A percentile compares a stretch with the other conserved stretches of the same genome.
Evolutionary conservation across 495 filamentous ascomycete genomes (phyloP).

Genomic region (Achaetomiella virescens): DNA sequence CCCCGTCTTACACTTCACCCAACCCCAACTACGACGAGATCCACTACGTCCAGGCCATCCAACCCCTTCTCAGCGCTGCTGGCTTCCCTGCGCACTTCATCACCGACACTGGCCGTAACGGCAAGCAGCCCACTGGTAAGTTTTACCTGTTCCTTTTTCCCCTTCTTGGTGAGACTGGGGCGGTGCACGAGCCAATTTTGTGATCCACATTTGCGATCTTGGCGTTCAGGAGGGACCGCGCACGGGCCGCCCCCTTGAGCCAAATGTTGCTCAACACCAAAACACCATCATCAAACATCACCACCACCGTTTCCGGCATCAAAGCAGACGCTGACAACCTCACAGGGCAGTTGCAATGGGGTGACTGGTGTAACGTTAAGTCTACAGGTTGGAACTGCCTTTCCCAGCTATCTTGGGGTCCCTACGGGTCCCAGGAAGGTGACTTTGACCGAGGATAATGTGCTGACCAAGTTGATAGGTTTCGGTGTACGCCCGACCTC

Average conservation of each 20-base stretch:
- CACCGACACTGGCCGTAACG: constrained; percentile 61
- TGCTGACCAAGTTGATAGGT: constrained; percentile 29
- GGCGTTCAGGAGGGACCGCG: too few relatives aligned
- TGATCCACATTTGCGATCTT: too few relatives aligned
- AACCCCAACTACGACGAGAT: constrained; percentile 63
- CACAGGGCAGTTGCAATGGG: constrained; percentile 51
- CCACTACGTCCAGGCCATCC: constrained; percentile 60
- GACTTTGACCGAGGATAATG: not conserved
- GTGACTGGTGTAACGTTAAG: constrained; percentile 78
- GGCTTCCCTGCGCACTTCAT: constrained; percentile 71
- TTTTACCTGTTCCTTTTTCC: not conserved
- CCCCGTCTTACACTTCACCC: constrained; percentile 36
- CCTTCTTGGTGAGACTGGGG: too few relatives aligned
- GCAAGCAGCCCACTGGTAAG: constrained; percentile 57
- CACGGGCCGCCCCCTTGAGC: too few relatives aligned
- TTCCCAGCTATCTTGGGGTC: not conserved
- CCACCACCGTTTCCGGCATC: not conserved
- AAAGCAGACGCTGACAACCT: not conserved
- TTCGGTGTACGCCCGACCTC: constrained; percentile 66
- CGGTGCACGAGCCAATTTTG: too few relatives aligned
- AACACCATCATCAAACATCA: too few relatives aligned
- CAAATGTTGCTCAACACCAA: too few relatives aligned
- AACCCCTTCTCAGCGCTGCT: constrained; percentile 50
- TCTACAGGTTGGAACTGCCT: not conserved
- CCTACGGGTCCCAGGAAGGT: too few relatives aligned